A percentile compares a stretch with the other conserved stretches of the same genome.
phyloP scores from a whole-genome alignment of 768 basidiomycete species.

The Serendipita sp. region DNA sequence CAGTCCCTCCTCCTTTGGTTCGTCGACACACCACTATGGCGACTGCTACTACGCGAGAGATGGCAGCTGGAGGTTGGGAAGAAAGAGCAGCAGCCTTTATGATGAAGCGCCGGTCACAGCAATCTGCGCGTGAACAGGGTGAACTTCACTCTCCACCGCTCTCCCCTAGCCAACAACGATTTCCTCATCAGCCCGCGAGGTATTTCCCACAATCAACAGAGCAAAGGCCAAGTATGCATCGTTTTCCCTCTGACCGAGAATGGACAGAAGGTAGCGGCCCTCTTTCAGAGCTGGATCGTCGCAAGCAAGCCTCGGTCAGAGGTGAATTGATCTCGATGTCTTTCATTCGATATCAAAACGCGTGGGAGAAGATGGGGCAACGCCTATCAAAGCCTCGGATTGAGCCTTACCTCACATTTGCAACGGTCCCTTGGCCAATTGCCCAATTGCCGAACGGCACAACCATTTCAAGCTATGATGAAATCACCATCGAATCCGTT shows the following conservation, averaged over 20 bases:
- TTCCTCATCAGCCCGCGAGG: neutral
- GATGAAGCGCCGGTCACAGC: constrained; percentile 1
- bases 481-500: neutral
- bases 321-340: neutral
- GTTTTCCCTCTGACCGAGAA: neutral
- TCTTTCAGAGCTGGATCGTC: neutral
- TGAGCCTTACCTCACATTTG: neutral
- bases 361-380: neutral
- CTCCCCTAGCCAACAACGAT: neutral
- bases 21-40: constrained; percentile 1
- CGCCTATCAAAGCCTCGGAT: neutral
- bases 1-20: neutral
- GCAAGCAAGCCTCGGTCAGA: neutral
- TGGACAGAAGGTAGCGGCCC: neutral
- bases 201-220: neutral
- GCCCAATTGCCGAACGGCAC: neutral
- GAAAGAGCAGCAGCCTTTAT: constrained; percentile 3
- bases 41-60: neutral
- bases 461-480: neutral
- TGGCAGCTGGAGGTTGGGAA: constrained; percentile 2
- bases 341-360: neutral
- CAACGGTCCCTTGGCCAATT: constrained; percentile 3
- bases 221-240: neutral
- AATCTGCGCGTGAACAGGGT: neutral
- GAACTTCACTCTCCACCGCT: neutral